A percentile compares a stretch with the other conserved stretches of the same genome.
These are phyloP conservation scores for Dendrobium officinale DNA, from an alignment of 106 monocot species.

Conservation along the genomic window DNA sequence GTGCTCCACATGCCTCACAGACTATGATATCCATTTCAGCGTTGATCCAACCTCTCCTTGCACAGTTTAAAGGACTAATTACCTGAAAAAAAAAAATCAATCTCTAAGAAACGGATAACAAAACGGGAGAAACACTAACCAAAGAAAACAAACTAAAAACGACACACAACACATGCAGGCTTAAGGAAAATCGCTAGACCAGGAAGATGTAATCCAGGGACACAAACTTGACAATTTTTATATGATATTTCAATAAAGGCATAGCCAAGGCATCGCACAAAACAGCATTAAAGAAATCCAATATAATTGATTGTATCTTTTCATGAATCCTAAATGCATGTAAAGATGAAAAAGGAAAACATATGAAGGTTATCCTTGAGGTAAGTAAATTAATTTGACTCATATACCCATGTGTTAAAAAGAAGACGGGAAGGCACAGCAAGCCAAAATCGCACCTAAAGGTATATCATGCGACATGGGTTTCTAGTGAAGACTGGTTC, in stretches of 20 bases:
- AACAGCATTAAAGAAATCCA: background rate
- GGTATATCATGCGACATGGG: too few species aligned
- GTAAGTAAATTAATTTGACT: background rate
- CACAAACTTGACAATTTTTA: background rate
- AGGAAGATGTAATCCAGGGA: background rate
- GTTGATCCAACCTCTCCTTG: conserved; percentile 97
- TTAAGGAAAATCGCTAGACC: background rate
- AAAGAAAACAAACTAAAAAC: background rate
- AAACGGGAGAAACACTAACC: background rate
- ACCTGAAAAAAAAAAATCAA: conserved; percentile 26
- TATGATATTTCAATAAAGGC: background rate
- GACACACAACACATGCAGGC: background rate
- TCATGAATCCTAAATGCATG: background rate
- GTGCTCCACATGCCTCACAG: conserved; percentile 93
- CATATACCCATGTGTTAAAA: background rate
- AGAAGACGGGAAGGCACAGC: too few species aligned
- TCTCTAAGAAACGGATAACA: background rate
- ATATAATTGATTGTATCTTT: background rate
- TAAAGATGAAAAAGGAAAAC: background rate
- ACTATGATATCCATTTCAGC: conserved; percentile 75
- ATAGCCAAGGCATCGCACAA: background rate
- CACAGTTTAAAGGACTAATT: conserved; percentile 78
- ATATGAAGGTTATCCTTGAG: background rate
- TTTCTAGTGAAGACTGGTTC: too few species aligned
- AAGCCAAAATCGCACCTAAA: too few species aligned